These are phyloP conservation scores for Pyricularia pennisetigena DNA, from an alignment of 2,329 filamentous ascomycete species.

Conservation along the genomic window DNA sequence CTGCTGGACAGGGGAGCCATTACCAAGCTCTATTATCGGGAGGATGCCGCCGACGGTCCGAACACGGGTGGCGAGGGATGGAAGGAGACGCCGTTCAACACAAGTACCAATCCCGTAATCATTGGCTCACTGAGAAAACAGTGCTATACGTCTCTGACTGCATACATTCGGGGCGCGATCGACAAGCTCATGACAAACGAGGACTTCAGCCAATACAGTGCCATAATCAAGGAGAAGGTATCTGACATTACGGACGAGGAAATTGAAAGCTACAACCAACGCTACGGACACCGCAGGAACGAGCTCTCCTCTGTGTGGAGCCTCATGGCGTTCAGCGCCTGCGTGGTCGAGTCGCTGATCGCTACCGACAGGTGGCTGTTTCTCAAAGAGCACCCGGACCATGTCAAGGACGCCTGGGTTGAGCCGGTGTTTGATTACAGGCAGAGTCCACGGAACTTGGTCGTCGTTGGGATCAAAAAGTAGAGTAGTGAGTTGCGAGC, in stretches of 20 bases:
- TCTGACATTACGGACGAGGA: conserved; percentile 62
- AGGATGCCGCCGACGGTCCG: conserved; percentile 17
- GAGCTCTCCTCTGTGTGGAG: conserved; percentile 85
- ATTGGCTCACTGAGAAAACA: conserved; percentile 76
- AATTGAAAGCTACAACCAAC: conserved; percentile 58
- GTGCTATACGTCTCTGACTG: conserved; percentile 64
- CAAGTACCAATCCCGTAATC: conserved; percentile 68
- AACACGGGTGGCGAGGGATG: conserved; percentile 6
- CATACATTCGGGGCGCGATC: conserved; percentile 75
- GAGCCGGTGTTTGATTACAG: conserved; percentile 86
- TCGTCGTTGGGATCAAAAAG: conserved; percentile 79
- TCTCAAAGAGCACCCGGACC: conserved; percentile 63
- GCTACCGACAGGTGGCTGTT: conserved; percentile 86
- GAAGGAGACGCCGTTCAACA: conserved; percentile 33
- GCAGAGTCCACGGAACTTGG: conserved; percentile 80
- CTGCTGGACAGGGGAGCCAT: conserved; percentile 79
- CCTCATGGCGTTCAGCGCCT: conserved; percentile 91
- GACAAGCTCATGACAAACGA: conserved; percentile 56
- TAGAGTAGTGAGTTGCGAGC: conserved; percentile 6
- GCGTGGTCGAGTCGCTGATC: conserved; percentile 80
- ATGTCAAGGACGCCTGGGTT: conserved; percentile 74
- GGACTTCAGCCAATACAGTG: conserved; percentile 48
- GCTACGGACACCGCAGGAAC: conserved; percentile 58
- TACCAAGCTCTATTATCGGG: conserved; percentile 39
- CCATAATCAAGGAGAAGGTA: conserved; percentile 58